Evolutionary conservation across 176 grass and related monocot species (phyloP), one percentile per base, ranked within the genome.

Genomic region (Thalia dealbata): DNA sequence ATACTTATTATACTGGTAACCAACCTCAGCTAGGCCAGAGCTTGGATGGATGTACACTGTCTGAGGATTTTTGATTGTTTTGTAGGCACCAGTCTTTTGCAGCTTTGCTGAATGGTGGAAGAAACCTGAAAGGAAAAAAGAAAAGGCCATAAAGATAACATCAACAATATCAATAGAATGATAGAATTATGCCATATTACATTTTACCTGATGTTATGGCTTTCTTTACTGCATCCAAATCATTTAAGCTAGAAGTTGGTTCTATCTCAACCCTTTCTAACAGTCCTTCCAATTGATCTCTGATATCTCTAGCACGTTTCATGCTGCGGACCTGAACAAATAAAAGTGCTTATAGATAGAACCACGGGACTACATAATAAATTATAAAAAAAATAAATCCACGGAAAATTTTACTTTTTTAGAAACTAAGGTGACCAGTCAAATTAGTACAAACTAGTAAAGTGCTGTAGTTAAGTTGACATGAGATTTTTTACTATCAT

Each of bases 211-310:
- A 92, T 79, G 89, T 93, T 73, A 93, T 97, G 16, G 95, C 75
- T 72, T 93, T 97, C 77, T 86, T 93, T 64, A 86, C 78, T 70
- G 78, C 61, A 86, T 97, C 87, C 77, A 97, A 81, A 10, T 97
- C 90, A 44, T 69, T 83, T 15, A 78, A 55, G 71, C 90, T 91
- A 84, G 87, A 86, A 74, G 72, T 88, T 29, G 87, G 25, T 78
- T 97, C 95, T 83, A 97, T 97, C 79, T 97, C 95, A 30, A 97
- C 95, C 67, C 95, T 88, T 78, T 97, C 95, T 23, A 97, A 25
- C 66, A 97, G 89, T 41, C 90, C 95, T 58, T 97, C 90, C 60
- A 97, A 75, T 77, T 97, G 95, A 78, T 97, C 95, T 69, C 85
- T 85, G 73, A 93, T 88, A 81, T 97, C 95, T 41, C 95, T 72